Evolutionary conservation across 345 rosid species (phyloP).

Genomic region (Rhizophora apiculata): DNA sequence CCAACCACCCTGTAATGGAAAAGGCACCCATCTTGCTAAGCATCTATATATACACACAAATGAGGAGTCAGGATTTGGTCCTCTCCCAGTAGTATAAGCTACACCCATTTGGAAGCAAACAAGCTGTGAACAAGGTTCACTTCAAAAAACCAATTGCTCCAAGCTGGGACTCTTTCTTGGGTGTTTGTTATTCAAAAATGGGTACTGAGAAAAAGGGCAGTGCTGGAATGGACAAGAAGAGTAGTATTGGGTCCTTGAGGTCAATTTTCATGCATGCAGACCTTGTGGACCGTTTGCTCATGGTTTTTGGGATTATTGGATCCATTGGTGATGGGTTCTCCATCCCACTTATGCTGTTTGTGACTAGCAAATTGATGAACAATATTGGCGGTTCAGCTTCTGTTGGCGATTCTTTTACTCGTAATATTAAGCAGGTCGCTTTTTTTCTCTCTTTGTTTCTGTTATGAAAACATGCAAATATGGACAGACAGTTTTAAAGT

Average conservation of each 20-base stretch:
- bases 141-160: too few relatives aligned
- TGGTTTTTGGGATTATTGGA: slow-evolving; percentile 62
- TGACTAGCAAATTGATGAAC: slow-evolving; percentile 66
- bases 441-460: background rate
- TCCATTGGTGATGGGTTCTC: slow-evolving; percentile 62
- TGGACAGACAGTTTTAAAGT: background rate
- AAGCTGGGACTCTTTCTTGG: too few relatives aligned
- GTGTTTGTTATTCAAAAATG: background rate
- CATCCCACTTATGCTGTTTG: slow-evolving; percentile 48
- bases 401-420: slow-evolving; percentile 30
- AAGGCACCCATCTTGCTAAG: too few relatives aligned
- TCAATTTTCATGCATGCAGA: slow-evolving; percentile 76
- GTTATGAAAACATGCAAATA: background rate
- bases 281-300: slow-evolving; percentile 45
- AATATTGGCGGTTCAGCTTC: slow-evolving; percentile 43
- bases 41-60: too few relatives aligned
- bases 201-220: background rate
- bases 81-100: too few relatives aligned
- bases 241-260: slow-evolving; percentile 27
- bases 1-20: too few relatives aligned
- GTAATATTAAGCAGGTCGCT: slow-evolving; percentile 47
- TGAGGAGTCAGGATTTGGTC: too few relatives aligned
- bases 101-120: background rate
- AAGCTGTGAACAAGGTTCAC: background rate
- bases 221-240: slow-evolving; percentile 15